Evolutionary conservation across 257 asterid genomes (phyloP).

Genomic region (Fraxinus pennsylvanica): DNA sequence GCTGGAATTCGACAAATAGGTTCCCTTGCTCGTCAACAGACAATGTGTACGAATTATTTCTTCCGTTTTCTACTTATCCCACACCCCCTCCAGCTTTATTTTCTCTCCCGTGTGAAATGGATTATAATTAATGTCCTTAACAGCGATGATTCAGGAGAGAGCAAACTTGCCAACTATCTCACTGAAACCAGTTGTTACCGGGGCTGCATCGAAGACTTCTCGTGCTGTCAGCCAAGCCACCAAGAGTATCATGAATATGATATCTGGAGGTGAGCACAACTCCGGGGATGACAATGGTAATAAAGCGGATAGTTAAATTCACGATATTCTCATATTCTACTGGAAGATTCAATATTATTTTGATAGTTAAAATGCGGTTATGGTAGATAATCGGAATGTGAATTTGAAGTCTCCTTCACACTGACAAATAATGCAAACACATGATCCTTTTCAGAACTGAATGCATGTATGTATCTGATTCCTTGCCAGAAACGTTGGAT

Average conservation of each 20-base stretch:
- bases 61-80: constrained; percentile 14
- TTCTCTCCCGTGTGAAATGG: constrained; percentile 11
- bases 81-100: background rate
- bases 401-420: background rate
- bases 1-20: constrained; percentile 88
- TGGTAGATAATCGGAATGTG: background rate
- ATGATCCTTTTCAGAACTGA: background rate
- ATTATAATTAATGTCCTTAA: constrained; percentile 24
- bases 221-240: constrained; percentile 79
- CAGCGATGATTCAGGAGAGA: constrained; percentile 93
- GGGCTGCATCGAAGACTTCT: constrained; percentile 91
- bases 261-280: constrained; percentile 56
- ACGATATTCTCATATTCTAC: background rate
- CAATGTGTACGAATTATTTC: constrained; percentile 61
- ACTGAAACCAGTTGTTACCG: constrained; percentile 74
- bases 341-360: background rate
- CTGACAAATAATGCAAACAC: background rate
- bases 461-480: too few relatives aligned
- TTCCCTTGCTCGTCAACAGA: constrained; percentile 74
- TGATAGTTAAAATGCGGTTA: background rate
- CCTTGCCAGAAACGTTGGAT: too few relatives aligned
- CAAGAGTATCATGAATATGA: constrained; percentile 58
- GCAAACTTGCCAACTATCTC: constrained; percentile 86
- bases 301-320: constrained; percentile 27
- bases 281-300: constrained; percentile 44